A percentile compares a stretch with the other conserved stretches of the same genome.
These are phyloP conservation scores for Geranium incanum DNA, from an alignment of 441 rosid genomes.

Conservation along the genomic window DNA sequence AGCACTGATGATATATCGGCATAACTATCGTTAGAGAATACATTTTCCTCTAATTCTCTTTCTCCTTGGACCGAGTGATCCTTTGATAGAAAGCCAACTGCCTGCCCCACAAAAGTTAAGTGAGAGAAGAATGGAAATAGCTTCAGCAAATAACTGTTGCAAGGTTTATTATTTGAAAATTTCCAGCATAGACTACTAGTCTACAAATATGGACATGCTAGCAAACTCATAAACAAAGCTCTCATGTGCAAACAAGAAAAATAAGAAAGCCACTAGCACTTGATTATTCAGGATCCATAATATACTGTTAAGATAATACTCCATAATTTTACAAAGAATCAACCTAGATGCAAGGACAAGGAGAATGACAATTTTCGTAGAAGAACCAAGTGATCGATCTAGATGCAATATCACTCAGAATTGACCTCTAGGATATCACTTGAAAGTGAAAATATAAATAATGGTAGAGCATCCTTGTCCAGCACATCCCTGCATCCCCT, in stretches of 20 bases:
- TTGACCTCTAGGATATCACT: background rate
- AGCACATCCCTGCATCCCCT: background rate
- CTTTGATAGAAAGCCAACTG: conserved; percentile 72
- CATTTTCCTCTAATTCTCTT: conserved; percentile 71
- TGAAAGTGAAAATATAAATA: background rate
- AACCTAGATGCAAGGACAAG: background rate
- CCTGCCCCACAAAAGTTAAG: conserved; percentile 31
- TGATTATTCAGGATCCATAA: background rate
- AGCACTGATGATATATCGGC: conserved; percentile 60
- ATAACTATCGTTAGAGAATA: conserved; percentile 43
- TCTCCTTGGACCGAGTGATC: conserved; percentile 55
- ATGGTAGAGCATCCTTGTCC: background rate
- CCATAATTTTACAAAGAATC: background rate
- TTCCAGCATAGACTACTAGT: background rate
- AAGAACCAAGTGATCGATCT: background rate
- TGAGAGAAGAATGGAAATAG: conserved; percentile 1
- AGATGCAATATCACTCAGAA: background rate
- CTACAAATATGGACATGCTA: background rate
- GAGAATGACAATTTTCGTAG: background rate
- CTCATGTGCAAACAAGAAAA: background rate
- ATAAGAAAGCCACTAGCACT: background rate
- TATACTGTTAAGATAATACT: background rate
- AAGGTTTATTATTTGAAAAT: too few species aligned
- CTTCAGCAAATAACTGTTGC: background rate
- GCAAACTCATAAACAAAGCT: background rate